Base-by-base conservation (phyloP, 1,284 basidiomycete species). In the Leccinum subrobustum region DNA sequence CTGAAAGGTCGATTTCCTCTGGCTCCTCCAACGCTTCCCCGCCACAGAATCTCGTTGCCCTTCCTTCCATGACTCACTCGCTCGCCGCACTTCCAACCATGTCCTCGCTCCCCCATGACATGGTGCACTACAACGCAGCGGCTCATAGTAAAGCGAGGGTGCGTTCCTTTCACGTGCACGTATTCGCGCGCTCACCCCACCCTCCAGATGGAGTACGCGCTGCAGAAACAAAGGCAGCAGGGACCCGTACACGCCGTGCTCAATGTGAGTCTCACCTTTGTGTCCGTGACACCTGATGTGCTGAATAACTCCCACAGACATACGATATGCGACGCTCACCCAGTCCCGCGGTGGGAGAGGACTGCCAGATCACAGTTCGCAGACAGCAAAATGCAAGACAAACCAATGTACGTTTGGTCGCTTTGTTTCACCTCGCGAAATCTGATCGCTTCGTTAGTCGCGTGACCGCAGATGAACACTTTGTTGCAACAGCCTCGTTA, bases 61-160 rank as follows among this genome's bases (percentile, higher is more conserved):
- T 75, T 12, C 71, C 71, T 1, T 70, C 74, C 62, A 72, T 73
- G 73, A 73, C 62, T 4, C 73, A 75, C 60, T 74, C 72, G 54
- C 70, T 73, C 52, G 73, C 69, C 16, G 56, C 65, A 2, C 68
- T 73, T 8, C 71, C 71, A 2, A 69, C 63, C 20, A 75, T 73
- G 72, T 73, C 72, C 29, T 62, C 72, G 16, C 27, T 73, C 14
- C 71, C 71, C 42, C 53, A 63, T 1, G 73, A 70, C 47, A 73
- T 73, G 71, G 50, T 73, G 52, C 71, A 75, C 60, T 64, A 73
- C 39, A 73, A 73, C 47, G 61, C 72, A 3, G 60, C 67, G 1
- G 63, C 70, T 0, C 64, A 75, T 54, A 73, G 74, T 29, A 68
- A 54, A 64, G 73, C 72, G 53, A 73, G 63, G 64, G 71, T 70